Evolutionary conservation across 1,284 basidiomycete species (phyloP), one percentile per base, ranked within the genome.

Genomic region (Leccinum ambiguum): DNA sequence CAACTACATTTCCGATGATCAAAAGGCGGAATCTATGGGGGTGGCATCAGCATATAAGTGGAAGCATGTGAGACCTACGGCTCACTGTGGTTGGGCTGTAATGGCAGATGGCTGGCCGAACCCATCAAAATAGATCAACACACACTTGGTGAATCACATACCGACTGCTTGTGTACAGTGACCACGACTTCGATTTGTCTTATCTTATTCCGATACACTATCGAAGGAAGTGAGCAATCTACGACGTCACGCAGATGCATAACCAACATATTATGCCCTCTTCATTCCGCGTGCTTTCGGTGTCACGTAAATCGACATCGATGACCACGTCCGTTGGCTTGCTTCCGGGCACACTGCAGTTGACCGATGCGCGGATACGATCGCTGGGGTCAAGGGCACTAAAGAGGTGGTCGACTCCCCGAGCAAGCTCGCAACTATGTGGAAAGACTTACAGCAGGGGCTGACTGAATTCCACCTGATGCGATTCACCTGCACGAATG

Each of bases 151-250:
- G 21, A 11, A 21, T 16, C 11, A 59, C 67, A 56, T 54, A 69
- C 68, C 14, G 61, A 39, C 23, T 50, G 65, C 8, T 59, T n/a
- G 18, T 59, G 30, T 14, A 54, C 62, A 3, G 33, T 54, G 23
- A 70, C 48, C 14, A 70, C n/a, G 5, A 70, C 64, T 36, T 69
- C 68, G 6, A 69, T 4, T 0, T 71, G 50, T 41, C 61, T 70
- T 8, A 1, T 5, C 54, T 50, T 71, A 18, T 71, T 69, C 23
- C 70, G 65, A 60, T 70, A 65, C 1, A 33, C 69, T 70, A 26
- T 68, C 7, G 14, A 50, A 9, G 7, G 26, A 63, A 43, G 23
- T 63, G 30, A 71, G 65, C 1, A 14, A 63, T 48, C 8, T 4
- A 39, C 8, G 36, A 36, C 10, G 14, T 1, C 21, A 16, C 16